Conservation (phyloP, 768 basidiomycete species). For the Mycena sanguinolenta region DNA sequence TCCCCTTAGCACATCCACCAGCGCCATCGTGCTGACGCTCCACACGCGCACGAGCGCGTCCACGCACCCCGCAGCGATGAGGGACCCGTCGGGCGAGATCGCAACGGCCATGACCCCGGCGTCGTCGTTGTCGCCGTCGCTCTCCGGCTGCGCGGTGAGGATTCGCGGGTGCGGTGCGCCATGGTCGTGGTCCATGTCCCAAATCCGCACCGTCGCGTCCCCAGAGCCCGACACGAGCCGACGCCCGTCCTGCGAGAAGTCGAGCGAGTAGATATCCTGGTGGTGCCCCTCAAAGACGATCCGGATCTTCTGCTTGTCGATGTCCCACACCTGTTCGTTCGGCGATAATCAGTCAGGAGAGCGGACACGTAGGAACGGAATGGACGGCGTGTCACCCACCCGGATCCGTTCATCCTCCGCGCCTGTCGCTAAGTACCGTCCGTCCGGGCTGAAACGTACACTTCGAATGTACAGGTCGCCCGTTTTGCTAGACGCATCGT, state of each 20-base stretch:
- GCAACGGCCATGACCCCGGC: slow-evolving; percentile 74
- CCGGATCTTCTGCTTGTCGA: slow-evolving; percentile 77
- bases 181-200: slow-evolving; percentile 42
- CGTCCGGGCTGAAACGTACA: slow-evolving; percentile 94
- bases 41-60: slow-evolving; percentile 80
- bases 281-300: slow-evolving; percentile 86
- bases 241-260: slow-evolving; percentile 82
- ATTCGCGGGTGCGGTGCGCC: slow-evolving; percentile 1
- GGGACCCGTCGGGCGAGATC: slow-evolving; percentile 70
- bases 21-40: slow-evolving; percentile 66
- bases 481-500: slow-evolving; percentile 77
- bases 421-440: slow-evolving; percentile 93
- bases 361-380: background rate
- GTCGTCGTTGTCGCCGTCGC: slow-evolving; percentile 39
- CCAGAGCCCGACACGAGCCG: slow-evolving; percentile 87
- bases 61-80: slow-evolving; percentile 58
- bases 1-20: slow-evolving; percentile 81
- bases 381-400: no score
- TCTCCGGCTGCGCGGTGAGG: slow-evolving; percentile 36
- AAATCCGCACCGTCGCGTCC: slow-evolving; percentile 52
- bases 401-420: slow-evolving; percentile 95
- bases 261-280: slow-evolving; percentile 96
- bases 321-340: slow-evolving; percentile 89
- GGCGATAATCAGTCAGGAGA: background rate
- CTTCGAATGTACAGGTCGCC: slow-evolving; percentile 95